phyloP scores from a whole-genome alignment of 2,329 filamentous ascomycete species.

The Emergomyces pasteurianus region DNA sequence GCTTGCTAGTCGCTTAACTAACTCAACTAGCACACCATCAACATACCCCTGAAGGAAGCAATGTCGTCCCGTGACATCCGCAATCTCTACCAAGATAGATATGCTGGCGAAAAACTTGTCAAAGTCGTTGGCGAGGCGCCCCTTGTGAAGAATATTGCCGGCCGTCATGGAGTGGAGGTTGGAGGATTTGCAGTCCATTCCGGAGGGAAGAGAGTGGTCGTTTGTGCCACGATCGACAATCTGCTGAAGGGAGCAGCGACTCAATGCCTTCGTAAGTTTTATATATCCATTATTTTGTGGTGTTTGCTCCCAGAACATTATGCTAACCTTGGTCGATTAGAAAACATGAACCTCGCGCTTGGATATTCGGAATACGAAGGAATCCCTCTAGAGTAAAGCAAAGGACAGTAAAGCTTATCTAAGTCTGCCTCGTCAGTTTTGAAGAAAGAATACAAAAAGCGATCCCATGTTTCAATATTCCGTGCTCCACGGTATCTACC shows the following conservation, averaged over 20 bases:
- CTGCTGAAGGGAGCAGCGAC: conserved; percentile 86
- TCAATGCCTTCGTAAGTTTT: conserved; percentile 71
- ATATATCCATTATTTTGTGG: no score
- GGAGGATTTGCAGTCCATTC: conserved; percentile 91
- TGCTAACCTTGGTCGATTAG: conserved; percentile 28
- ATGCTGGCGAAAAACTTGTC: conserved; percentile 88
- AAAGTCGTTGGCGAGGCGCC: conserved; percentile 85
- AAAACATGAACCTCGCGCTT: conserved; percentile 90
- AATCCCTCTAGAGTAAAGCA: conserved; percentile 50
- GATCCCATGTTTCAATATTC: neutral
- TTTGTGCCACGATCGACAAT: conserved; percentile 90
- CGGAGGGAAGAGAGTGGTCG: conserved; percentile 80
- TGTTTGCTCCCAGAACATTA: neutral
- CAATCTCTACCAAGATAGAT: conserved; percentile 90
- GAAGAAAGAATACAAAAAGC: neutral
- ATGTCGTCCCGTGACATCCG: conserved; percentile 89
- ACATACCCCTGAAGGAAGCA: conserved; percentile 69
- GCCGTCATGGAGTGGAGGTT: conserved; percentile 83
- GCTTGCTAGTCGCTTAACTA: conserved; percentile 4
- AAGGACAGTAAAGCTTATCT: neutral
- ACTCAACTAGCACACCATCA: conserved; percentile 58
- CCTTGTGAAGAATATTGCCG: conserved; percentile 69
- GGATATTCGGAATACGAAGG: conserved; percentile 83
- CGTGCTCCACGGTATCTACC: neutral
- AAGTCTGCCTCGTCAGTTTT: neutral